Evolutionary conservation across 192 early-diverging fungal species (phyloP), one percentile per base, ranked within the genome.

Genomic region (Backusella liffmaniae): DNA sequence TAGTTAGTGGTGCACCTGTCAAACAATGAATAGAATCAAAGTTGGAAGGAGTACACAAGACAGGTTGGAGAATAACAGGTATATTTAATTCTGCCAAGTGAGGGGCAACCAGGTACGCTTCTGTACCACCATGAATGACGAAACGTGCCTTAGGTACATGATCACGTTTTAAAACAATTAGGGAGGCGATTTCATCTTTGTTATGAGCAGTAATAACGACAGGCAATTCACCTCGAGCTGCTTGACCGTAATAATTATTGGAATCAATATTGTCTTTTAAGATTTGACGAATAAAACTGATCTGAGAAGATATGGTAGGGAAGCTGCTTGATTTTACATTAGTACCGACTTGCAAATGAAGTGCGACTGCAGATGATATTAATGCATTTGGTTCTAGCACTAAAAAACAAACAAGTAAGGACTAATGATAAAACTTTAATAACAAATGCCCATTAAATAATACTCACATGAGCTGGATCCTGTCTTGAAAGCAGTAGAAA

Each of bases 11-110:
- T 1, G 86, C 79, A 7, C 89, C 89, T 13, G 88, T 86, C 44
- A 86, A 75, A 78, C 92, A 94, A 53, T 86, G 76, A 68, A 86
- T 86, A 23, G 86, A 84, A n/a, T 90, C 89, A 88, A 87, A 95
- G 5, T 78, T 67, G 32, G 59, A 67, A 6, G 93, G 94, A 4
- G 86, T 88, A 80, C 93, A 93, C 13, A 90, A 84, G 18, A 87
- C 78, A 18, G 93, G 91, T 12, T 65, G 36, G 16, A 95, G 77
- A 41, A 94, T 83, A 13, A 94, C 92, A 37, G 90, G 82, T 26
- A 92, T 85, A 2, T 88, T 67, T 0, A 80, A 77, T 62, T 79
- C 69, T 13, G 90, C 87, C 16, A 94, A 77, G 44, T 92, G 75
- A 2, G 74, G 59, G 10, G 91, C 92, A n/a, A 93, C 82, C 2